Base-by-base conservation (phyloP, 2,329 filamentous ascomycete genomes). In the Fusarium clavum region DNA sequence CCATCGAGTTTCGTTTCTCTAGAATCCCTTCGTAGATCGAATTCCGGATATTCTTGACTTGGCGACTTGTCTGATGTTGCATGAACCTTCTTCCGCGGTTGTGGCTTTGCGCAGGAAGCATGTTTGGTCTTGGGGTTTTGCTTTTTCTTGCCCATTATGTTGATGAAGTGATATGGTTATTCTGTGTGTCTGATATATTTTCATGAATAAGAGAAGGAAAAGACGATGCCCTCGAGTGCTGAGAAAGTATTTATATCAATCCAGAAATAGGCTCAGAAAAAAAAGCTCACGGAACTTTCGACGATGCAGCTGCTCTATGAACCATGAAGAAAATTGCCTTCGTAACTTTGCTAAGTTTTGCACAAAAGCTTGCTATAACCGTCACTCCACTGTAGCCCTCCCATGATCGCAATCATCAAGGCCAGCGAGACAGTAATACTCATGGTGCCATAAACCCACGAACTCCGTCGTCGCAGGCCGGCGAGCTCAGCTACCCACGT, bases 351-450 rank as follows among this genome's bases (percentile, higher is more conserved):
- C 29, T 67, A 76, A 34, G 52, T 43, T 12, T 30, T 49, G 47
- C 74, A 76, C 14, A 65, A 8, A 46, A 76, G 34, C 22, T 57
- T 69, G 18, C 76, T 78, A 72, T 90, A 90, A 2, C 87, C 89
- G 8, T 82, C 78, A 29, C 85, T 90, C 93, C 93, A 97, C 64
- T 86, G 81, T 75, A 95, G 80, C 63, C 90, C 90, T 0, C 93
- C 93, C 90, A 95, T 93, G 20, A 94, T 85, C 1, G 88, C 83
- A 25, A 94, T 84, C 84, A 92, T 79, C 13, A 91, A 71, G 13
- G 82, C 83, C 61, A 94, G 75, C 4, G 86, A 88, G 1, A 83
- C 82, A 0, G 83, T 76, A 5, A 94, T 86, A 73, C 91, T 95
- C 22, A 79, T 78, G 1, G 76, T 67, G 0, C 89, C 91, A 74